These are phyloP conservation scores for Diddensiella transvaalensis DNA, from an alignment of 805 yeast genomes.

Conservation along the genomic window DNA sequence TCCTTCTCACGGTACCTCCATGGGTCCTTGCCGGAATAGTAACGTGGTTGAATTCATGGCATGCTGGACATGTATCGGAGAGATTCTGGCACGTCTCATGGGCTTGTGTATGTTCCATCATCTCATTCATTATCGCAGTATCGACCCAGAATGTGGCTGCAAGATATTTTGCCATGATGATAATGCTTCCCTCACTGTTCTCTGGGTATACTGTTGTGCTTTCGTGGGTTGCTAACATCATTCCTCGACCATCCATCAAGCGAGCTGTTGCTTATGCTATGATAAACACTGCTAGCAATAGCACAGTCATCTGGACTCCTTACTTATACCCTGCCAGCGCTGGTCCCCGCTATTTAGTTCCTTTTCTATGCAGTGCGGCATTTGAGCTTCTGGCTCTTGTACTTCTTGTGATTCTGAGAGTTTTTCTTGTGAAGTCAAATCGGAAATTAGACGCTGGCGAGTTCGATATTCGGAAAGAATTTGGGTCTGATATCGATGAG, in stretches of 20 bases:
- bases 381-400: slow-evolving; percentile 14
- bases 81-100: slow-evolving; percentile 47
- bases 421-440: slow-evolving; percentile 11
- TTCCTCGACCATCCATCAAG: slow-evolving; percentile 55
- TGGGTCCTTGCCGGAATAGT: slow-evolving; percentile 49
- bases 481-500: slow-evolving; percentile 9
- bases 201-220: slow-evolving; percentile 51
- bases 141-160: slow-evolving; percentile 51
- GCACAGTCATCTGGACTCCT: slow-evolving; percentile 19
- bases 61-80: slow-evolving; percentile 55
- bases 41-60: slow-evolving; percentile 52
- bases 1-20: slow-evolving; percentile 59
- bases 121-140: slow-evolving; percentile 16
- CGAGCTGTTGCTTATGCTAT: slow-evolving; percentile 54
- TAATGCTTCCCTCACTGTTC: slow-evolving; percentile 52
- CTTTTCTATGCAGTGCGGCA: slow-evolving; percentile 18
- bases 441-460: slow-evolving; percentile 17
- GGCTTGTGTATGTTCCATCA: slow-evolving; percentile 42
- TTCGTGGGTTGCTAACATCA: slow-evolving; percentile 54
- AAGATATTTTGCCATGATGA: slow-evolving; percentile 54
- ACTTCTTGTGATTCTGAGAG: slow-evolving; percentile 6
- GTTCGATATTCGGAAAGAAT: slow-evolving; percentile 14
- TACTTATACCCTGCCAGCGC: slow-evolving; percentile 17
- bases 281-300: slow-evolving; percentile 44
- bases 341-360: slow-evolving; percentile 17